Conservation (phyloP, 805 yeast genomes). For the Komagataella ulmi region DNA sequence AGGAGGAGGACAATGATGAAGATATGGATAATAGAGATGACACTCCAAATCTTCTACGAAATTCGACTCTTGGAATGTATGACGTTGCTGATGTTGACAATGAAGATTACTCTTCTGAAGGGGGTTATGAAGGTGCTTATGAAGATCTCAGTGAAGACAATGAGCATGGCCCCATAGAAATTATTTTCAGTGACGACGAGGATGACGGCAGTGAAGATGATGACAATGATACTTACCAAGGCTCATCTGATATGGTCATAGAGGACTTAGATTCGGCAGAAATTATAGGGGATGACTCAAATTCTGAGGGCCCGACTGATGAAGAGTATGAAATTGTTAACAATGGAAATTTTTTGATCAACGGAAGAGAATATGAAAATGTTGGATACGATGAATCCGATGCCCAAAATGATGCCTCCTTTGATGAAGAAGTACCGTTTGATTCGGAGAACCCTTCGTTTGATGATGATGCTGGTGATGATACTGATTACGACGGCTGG, state of each 20-base stretch:
- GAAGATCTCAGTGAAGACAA: constrained; percentile 17
- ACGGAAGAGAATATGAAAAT: constrained; percentile 2
- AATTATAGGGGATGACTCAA: background rate
- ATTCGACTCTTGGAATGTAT: constrained; percentile 90
- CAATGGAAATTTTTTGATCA: background rate
- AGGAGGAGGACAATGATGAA: constrained; percentile 42
- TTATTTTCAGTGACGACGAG: constrained; percentile 11
- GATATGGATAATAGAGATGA: constrained; percentile 42
- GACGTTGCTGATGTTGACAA: constrained; percentile 66
- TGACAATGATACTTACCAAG: constrained; percentile 3
- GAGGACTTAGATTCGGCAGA: background rate
- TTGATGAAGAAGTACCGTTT: background rate
- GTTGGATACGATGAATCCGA: background rate
- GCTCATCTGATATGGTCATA: constrained; percentile 1
- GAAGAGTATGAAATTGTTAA: background rate
- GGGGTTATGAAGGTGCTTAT: constrained; percentile 14
- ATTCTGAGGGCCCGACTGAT: background rate
- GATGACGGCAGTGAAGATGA: constrained; percentile 8
- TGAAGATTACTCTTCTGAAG: constrained; percentile 25
- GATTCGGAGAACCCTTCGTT: background rate
- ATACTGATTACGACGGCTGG: background rate
- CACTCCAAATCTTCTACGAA: constrained; percentile 70
- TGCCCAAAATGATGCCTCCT: background rate
- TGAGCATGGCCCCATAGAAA: constrained; percentile 18
- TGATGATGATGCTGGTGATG: background rate